Evolutionary conservation across 306 rosid genomes (phyloP).

Genomic region (Vigna nakashimae): DNA sequence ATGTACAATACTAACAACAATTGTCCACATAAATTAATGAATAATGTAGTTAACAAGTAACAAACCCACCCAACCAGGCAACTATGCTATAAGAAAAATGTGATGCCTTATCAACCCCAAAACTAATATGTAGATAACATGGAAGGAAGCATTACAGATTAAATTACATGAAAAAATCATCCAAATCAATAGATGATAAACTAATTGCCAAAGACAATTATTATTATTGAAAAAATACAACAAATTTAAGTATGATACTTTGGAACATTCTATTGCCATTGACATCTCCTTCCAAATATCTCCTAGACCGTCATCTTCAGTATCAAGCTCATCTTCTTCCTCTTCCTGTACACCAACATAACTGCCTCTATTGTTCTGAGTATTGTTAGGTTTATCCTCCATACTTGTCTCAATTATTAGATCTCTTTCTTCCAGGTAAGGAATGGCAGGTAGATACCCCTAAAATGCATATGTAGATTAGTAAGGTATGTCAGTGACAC

Average conservation of each 20-base stretch:
- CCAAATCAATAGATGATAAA: constrained; percentile 15
- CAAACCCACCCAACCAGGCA: constrained; percentile 16
- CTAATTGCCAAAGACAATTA: constrained; percentile 14
- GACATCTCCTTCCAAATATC: constrained; percentile 94
- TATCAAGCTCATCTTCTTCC: constrained; percentile 41
- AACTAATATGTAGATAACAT: neutral
- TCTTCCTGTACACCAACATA: constrained; percentile 74
- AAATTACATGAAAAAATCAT: constrained; percentile 12
- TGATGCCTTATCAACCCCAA: neutral
- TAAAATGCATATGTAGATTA: constrained; percentile 44
- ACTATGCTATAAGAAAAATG: constrained; percentile 15
- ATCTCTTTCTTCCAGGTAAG: constrained; percentile 42
- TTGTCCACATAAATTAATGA: constrained; percentile 19
- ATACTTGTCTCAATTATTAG: constrained; percentile 33
- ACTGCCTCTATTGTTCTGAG: constrained; percentile 60
- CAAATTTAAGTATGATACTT: constrained; percentile 56
- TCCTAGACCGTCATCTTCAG: constrained; percentile 68
- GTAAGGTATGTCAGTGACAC: constrained; percentile 40
- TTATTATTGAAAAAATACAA: constrained; percentile 14
- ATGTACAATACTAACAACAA: neutral
- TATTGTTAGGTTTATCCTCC: constrained; percentile 34
- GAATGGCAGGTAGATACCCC: constrained; percentile 48
- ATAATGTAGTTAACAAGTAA: constrained; percentile 1
- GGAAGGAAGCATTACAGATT: constrained; percentile 11
- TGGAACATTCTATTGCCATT: constrained; percentile 77